Conservation (phyloP, 176 grass and related monocot species). For the Canna indica region DNA sequence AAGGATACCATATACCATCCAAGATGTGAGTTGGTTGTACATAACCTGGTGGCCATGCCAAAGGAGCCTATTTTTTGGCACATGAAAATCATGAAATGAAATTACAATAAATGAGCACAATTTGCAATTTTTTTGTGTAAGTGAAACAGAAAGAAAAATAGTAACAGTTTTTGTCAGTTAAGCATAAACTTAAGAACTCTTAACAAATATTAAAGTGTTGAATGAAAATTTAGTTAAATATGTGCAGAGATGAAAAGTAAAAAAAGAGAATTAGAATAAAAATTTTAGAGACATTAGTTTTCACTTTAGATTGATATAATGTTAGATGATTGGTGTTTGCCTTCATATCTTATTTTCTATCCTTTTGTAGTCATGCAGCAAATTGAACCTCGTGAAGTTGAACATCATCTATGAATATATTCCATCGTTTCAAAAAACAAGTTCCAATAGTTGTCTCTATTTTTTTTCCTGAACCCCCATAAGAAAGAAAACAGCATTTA, state of each 20-base stretch:
- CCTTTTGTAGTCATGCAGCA: too few relatives aligned
- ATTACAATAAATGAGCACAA: constrained; percentile 19
- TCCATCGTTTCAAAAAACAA: not conserved
- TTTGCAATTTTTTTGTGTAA: constrained; percentile 12
- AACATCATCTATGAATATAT: not conserved
- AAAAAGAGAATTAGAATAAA: too few relatives aligned
- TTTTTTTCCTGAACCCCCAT: not conserved
- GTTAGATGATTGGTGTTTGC: too few relatives aligned
- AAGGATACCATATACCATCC: constrained; percentile 98
- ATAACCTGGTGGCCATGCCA: constrained; percentile 99
- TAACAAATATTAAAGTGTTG: not conserved
- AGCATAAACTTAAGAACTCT: not conserved
- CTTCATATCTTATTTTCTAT: too few relatives aligned
- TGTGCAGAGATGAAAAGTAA: too few relatives aligned
- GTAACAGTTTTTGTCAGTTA: not conserved
- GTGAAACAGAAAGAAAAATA: not conserved
- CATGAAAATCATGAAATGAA: constrained; percentile 3
- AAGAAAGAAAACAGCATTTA: not conserved
- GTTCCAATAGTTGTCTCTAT: not conserved
- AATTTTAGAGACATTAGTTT: too few relatives aligned
- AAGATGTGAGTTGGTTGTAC: constrained; percentile 92
- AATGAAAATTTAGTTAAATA: too few relatives aligned
- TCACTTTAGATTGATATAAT: too few relatives aligned
- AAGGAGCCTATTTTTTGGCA: constrained; percentile 56
- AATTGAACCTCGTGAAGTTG: too few relatives aligned